These are phyloP conservation scores for Coccomyxa sp. DNA, from an alignment of 139 green algal genomes.

Conservation along the genomic window DNA sequence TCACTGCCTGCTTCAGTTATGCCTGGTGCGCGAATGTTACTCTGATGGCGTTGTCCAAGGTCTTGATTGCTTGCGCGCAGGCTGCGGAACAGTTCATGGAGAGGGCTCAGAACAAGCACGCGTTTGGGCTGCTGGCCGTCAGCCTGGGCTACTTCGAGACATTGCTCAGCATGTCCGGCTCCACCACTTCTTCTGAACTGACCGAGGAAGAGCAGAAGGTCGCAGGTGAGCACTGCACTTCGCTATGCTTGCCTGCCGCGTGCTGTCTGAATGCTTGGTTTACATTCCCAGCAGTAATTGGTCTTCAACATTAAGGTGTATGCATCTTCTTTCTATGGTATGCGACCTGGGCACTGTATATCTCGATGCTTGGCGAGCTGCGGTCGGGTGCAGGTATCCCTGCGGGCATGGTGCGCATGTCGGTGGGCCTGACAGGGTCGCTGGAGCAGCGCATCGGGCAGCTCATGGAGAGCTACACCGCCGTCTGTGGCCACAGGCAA, in stretches of 20 bases:
- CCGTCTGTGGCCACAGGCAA: conserved; percentile 9
- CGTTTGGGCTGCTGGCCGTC: conserved; percentile 72
- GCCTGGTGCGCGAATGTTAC: too few species aligned
- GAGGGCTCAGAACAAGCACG: conserved; percentile 62
- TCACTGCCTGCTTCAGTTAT: background rate
- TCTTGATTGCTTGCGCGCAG: background rate
- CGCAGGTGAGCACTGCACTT: background rate
- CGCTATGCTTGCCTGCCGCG: background rate
- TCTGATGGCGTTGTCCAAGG: too few species aligned
- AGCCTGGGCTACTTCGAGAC: conserved; percentile 71
- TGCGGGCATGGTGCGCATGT: conserved; percentile 57
- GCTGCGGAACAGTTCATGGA: conserved; percentile 58
- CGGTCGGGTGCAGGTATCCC: conserved; percentile 38
- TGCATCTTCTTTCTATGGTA: too few species aligned
- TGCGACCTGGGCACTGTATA: too few species aligned
- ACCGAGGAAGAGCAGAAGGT: conserved; percentile 27
- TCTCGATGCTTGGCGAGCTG: too few species aligned
- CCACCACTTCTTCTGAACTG: conserved; percentile 57
- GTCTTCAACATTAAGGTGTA: too few species aligned
- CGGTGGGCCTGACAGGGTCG: conserved; percentile 56
- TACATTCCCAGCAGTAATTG: too few species aligned
- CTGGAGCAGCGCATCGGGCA: conserved; percentile 55
- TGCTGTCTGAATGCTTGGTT: too few species aligned
- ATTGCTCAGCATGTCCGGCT: conserved; percentile 46
- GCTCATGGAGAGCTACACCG: conserved; percentile 46